A percentile compares a stretch with the other conserved stretches of the same genome.
Conservation (phyloP, 768 basidiomycete species). For the Trametes maxima region DNA sequence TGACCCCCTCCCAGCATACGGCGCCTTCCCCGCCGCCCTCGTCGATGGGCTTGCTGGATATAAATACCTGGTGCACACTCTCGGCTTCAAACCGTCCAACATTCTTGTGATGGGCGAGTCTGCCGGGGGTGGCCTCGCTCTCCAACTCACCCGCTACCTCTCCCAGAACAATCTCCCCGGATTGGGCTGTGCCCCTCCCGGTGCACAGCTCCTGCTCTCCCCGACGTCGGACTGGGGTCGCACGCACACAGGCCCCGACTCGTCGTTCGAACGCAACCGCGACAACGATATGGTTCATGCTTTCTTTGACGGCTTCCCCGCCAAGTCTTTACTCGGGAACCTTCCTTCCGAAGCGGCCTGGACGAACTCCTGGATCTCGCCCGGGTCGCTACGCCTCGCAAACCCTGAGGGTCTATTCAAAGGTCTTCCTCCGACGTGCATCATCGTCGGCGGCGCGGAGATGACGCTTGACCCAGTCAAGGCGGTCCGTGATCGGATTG, state of each 20-base stretch:
- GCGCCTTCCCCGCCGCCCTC: constrained; percentile 56
- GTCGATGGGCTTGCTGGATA: constrained; percentile 56
- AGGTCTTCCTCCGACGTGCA: constrained; percentile 31
- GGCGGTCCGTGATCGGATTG: constrained; percentile 30
- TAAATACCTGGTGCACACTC: constrained; percentile 46
- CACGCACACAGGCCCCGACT: constrained; percentile 12
- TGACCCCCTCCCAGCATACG: constrained; percentile 29
- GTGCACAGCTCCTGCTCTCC: constrained; percentile 37
- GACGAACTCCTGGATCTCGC: constrained; percentile 17
- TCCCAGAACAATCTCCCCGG: not conserved
- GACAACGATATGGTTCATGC: constrained; percentile 1
- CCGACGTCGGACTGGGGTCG: constrained; percentile 31
- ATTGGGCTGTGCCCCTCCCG: constrained; percentile 27
- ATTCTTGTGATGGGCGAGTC: constrained; percentile 56
- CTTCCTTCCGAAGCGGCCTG: not conserved
- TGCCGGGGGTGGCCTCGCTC: constrained; percentile 54
- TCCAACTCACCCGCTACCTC: constrained; percentile 43
- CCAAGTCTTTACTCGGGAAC: constrained; percentile 1
- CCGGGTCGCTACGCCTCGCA: constrained; percentile 3
- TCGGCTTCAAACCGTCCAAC: constrained; percentile 44
- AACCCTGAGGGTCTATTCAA: constrained; percentile 16
- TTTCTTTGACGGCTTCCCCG: constrained; percentile 3
- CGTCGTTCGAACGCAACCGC: constrained; percentile 6
- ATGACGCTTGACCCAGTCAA: constrained; percentile 31
- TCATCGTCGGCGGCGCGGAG: constrained; percentile 35